Conservation (phyloP, 495 filamentous ascomycete genomes). For the Penicillium subrubescens region DNA sequence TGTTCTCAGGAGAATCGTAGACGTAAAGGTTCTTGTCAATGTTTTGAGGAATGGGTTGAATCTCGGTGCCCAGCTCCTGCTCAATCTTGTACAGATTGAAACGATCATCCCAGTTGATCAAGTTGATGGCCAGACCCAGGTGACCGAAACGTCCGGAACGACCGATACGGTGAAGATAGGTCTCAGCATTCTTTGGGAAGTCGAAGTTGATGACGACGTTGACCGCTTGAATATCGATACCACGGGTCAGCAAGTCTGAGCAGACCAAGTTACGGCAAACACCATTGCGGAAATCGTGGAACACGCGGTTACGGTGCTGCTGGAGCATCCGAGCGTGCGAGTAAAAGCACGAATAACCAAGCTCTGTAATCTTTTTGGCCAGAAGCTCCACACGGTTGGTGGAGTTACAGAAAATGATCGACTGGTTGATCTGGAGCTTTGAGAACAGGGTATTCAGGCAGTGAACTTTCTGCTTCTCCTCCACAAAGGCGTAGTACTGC, state of each 20-base stretch:
- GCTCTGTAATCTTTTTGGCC: constrained; percentile 98
- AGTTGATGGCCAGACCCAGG: constrained; percentile 94
- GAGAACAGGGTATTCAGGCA: constrained; percentile 98
- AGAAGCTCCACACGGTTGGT: constrained; percentile 96
- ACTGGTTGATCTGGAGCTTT: constrained; percentile 99
- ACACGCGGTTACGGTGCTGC: constrained; percentile 93
- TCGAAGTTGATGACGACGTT: constrained; percentile 99
- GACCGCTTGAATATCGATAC: constrained; percentile 99
- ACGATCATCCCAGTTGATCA: constrained; percentile 99
- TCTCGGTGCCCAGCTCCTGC: constrained; percentile 95
- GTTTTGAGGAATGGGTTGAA: constrained; percentile 86
- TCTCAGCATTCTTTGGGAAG: constrained; percentile 99
- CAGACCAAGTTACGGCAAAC: constrained; percentile 97
- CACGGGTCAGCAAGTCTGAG: constrained; percentile 94
- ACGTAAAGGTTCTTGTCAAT: constrained; percentile 99
- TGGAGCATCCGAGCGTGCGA: constrained; percentile 99
- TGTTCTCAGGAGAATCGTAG: constrained; percentile 92
- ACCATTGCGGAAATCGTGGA: constrained; percentile 98
- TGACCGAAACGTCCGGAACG: constrained; percentile 97
- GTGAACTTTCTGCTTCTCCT: constrained; percentile 99
- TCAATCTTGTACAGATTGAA: constrained; percentile 99
- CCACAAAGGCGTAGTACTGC: constrained; percentile 98
- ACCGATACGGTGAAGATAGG: constrained; percentile 97
- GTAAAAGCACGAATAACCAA: constrained; percentile 99
- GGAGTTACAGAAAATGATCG: constrained; percentile 99